Conservation (phyloP, 768 basidiomycete genomes). For the Tulasnella sp. region DNA sequence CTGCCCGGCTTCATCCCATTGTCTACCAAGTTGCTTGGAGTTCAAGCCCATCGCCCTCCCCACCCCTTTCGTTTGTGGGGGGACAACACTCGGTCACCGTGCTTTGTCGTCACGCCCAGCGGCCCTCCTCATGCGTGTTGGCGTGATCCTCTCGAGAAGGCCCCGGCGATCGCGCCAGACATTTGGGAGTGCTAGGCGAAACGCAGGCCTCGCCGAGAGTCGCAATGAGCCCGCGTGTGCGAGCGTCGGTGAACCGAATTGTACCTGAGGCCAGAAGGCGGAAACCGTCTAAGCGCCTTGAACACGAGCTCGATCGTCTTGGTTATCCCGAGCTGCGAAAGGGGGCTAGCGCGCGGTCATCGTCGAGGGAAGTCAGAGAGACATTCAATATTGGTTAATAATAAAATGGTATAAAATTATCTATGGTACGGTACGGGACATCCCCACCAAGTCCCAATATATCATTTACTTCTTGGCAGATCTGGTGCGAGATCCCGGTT, state of each 20-base stretch:
- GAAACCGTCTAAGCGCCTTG: not conserved
- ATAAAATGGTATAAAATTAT: not conserved
- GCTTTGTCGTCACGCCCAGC: not conserved
- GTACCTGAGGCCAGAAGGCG: not conserved
- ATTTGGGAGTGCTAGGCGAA: too few relatives aligned
- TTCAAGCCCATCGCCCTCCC: not conserved
- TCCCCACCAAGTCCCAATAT: not conserved
- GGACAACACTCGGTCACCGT: not conserved
- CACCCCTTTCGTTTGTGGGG: not conserved
- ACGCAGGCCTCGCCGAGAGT: not conserved
- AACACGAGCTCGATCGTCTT: not conserved
- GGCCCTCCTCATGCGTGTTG: not conserved
- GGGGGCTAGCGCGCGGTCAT: not conserved
- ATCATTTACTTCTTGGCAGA: not conserved
- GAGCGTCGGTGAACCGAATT: not conserved
- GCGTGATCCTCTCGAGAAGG: not conserved
- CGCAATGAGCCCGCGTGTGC: not conserved
- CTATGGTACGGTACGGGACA: not conserved
- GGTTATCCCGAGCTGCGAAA: not conserved
- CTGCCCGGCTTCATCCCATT: not conserved
- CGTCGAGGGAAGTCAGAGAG: not conserved
- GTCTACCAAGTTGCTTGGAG: not conserved
- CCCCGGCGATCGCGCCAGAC: not conserved
- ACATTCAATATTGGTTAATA: too few relatives aligned
- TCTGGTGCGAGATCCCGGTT: not conserved